Conservation (phyloP, 202 grass and related monocot species). For the Bolboschoenoplectus hybrid region DNA sequence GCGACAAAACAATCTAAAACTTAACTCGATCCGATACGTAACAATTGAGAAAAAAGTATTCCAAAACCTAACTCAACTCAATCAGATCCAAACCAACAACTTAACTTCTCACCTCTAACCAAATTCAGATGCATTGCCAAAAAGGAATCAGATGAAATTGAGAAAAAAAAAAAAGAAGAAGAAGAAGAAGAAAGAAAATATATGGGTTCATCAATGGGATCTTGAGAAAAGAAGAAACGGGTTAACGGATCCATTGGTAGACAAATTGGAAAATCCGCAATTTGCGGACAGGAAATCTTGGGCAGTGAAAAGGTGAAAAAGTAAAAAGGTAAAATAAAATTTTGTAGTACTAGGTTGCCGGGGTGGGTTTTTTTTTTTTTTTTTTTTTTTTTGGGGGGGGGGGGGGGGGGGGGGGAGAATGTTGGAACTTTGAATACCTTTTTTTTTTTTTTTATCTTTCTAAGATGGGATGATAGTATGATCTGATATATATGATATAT, state of each 20-base stretch:
- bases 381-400: too few relatives aligned
- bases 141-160: neutral
- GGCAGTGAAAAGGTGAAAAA: neutral
- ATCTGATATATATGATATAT: too few relatives aligned
- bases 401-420: neutral
- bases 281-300: neutral
- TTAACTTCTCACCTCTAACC: neutral
- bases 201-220: neutral
- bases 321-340: neutral
- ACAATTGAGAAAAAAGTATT: too few relatives aligned
- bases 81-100: too few relatives aligned
- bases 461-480: neutral
- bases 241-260: neutral
- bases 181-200: neutral
- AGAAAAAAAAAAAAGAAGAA: too few relatives aligned
- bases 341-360: slow-evolving; percentile 17
- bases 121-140: neutral
- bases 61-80: too few relatives aligned
- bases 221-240: neutral
- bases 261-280: neutral
- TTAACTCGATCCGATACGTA: too few relatives aligned
- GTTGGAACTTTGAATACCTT: neutral
- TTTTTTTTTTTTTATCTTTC: neutral
- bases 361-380: too few relatives aligned
- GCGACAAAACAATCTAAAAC: too few relatives aligned